phyloP scores from a whole-genome alignment of 1,139 yeast genomes.

The Kodamaea fungicola region DNA sequence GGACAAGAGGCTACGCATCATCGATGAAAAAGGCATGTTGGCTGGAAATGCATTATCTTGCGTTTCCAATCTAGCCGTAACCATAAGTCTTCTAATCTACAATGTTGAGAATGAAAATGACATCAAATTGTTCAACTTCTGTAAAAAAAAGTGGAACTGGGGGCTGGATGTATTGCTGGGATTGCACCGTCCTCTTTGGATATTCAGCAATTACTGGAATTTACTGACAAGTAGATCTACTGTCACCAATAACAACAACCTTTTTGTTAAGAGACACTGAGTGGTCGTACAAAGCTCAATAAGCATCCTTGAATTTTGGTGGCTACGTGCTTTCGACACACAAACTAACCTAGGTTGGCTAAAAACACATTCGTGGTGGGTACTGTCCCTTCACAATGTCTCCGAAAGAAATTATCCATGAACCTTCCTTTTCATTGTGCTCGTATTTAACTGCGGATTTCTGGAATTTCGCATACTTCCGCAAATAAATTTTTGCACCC shows the following conservation, averaged over 20 bases:
- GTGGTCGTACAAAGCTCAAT: constrained; percentile 47
- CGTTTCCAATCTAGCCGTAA: constrained; percentile 28
- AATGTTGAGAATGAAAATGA: constrained; percentile 26
- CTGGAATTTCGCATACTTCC: constrained; percentile 25
- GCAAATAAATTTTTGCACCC: constrained; percentile 32
- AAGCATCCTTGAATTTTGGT: constrained; percentile 40
- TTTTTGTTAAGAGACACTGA: constrained; percentile 29
- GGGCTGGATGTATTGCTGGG: constrained; percentile 39
- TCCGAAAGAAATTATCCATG: constrained; percentile 36
- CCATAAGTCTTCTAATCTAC: constrained; percentile 24
- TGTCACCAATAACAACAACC: constrained; percentile 21
- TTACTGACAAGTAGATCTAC: constrained; percentile 21
- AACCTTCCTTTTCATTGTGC: constrained; percentile 29
- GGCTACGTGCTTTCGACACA: constrained; percentile 28
- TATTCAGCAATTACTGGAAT: constrained; percentile 25
- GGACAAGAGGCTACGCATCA: constrained; percentile 25
- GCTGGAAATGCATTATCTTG: constrained; percentile 37
- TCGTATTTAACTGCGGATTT: constrained; percentile 21
- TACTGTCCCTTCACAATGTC: constrained; percentile 32
- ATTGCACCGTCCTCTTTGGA: constrained; percentile 30
- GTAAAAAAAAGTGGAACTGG: constrained; percentile 28
- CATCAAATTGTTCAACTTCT: constrained; percentile 20
- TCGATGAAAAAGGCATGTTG: constrained; percentile 22
- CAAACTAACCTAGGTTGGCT: constrained; percentile 38
- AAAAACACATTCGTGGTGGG: constrained; percentile 28